Evolutionary conservation across 331 rosid species (phyloP), one percentile per base, ranked within the genome.

Genomic region (Malus hybrid): DNA sequence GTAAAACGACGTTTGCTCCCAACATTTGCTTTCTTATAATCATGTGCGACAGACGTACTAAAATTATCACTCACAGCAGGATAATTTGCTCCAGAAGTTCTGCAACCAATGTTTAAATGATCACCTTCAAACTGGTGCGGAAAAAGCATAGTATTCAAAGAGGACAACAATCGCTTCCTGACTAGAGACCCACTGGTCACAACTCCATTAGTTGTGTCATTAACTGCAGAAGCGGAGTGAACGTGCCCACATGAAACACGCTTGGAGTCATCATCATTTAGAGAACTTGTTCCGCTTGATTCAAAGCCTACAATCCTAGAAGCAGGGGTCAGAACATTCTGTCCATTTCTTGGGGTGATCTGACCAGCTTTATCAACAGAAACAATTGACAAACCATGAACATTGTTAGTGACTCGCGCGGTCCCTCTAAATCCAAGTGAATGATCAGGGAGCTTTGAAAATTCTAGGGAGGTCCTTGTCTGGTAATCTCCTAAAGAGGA

Each of bases 241-340:
- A 69, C 61, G 73, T 64, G 80, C 76, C 68, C 66, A 67, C 74
- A 85, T 55, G 86, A 62, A 79, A 77, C 73, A 62, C 71, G 71
- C 18, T 73, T 7, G 62, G 67, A 60, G 64, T 81, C 87, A 78
- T 90, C 87, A 78, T 90, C 91, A 46, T 36, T 71, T 29, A 57
- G 14, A 80, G 88, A 80, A 78, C 79, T 82, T 50, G 85, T 73
- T 75, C 66, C 86, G 19, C 85, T 83, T 14, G 97, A 84, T 78
- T 87, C 80, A 76, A 93, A 93, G 65, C 98, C 98, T 33, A 93
- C 97, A 82, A 91, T 83, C 90, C 96, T 84, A 73, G 98, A 89
- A 80, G 80, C 93, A 56, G 98, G 97, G 62, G 33, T 71, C 69
- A 83, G 92, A 74, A 84, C 65, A 73, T 63, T 82, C 27, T 85